A percentile compares a stretch with the other conserved stretches of the same genome.
phyloP scores from a whole-genome alignment of 306 rosid genomes.

The Casuarina cunninghamiana region DNA sequence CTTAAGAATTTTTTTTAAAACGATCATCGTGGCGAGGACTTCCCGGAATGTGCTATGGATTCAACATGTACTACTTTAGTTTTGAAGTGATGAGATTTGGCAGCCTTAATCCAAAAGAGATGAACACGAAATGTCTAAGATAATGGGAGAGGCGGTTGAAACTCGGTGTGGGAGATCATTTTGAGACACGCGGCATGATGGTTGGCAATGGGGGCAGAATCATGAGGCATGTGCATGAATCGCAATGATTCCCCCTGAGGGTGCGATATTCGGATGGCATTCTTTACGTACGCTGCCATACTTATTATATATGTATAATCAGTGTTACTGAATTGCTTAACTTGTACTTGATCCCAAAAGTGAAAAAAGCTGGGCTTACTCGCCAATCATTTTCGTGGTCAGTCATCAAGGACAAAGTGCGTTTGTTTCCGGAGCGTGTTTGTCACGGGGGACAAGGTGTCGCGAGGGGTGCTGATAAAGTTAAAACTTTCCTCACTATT shows the following conservation, averaged over 20 bases:
- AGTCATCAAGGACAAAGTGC: not conserved
- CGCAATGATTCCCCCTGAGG: conserved; percentile 31
- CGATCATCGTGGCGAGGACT: no score
- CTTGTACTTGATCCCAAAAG: not conserved
- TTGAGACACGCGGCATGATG: conserved; percentile 24
- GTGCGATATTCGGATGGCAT: not conserved
- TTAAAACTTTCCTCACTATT: not conserved
- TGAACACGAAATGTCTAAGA: not conserved
- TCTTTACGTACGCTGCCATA: not conserved
- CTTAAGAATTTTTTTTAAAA: no score
- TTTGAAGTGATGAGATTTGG: no score
- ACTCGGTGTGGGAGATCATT: not conserved
- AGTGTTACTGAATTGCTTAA: not conserved
- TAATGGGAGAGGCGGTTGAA: not conserved
- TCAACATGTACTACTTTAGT: no score
- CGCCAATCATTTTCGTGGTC: not conserved
- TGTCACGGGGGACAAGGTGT: not conserved
- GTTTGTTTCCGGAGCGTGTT: not conserved
- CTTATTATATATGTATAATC: not conserved
- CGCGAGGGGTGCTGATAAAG: not conserved
- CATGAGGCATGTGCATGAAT: conserved; percentile 28
- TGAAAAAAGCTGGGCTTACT: not conserved
- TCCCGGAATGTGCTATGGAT: no score
- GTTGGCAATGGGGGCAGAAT: conserved; percentile 40
- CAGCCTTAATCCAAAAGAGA: no score